Conservation (phyloP, 768 basidiomycete genomes). For the Lactifluus pinguis region DNA sequence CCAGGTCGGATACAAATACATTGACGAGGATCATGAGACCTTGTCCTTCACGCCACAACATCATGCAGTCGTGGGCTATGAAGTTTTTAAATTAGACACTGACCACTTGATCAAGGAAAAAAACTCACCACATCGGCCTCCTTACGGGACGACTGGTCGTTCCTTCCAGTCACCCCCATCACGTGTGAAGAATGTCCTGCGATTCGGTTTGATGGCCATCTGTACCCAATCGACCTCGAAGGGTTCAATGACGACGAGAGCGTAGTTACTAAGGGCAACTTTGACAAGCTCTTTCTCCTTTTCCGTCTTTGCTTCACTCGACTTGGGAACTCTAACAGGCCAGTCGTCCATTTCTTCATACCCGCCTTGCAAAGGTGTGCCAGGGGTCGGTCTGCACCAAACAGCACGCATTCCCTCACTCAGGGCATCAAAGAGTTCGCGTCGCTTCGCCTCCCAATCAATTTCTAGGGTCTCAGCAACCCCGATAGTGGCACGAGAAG, state of each 20-base stretch:
- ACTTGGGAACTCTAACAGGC: conserved; percentile 47
- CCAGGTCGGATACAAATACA: neutral
- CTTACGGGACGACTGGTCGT: conserved; percentile 53
- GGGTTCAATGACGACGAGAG: conserved; percentile 65
- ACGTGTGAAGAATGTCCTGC: conserved; percentile 46
- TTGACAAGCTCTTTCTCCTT: conserved; percentile 40
- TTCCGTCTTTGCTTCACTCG: conserved; percentile 30
- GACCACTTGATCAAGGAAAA: neutral
- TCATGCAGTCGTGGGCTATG: neutral
- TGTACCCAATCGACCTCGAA: conserved; percentile 60
- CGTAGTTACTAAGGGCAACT: conserved; percentile 55
- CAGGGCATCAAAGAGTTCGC: conserved; percentile 51
- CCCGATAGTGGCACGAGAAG: conserved; percentile 4
- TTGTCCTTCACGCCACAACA: neutral
- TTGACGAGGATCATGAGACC: neutral
- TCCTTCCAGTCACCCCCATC: conserved; percentile 46
- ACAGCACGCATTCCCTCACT: conserved; percentile 55
- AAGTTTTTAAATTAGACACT: neutral
- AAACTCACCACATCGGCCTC: conserved; percentile 2
- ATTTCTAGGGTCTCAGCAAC: conserved; percentile 25
- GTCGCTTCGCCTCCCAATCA: conserved; percentile 61
- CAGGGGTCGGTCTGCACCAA: conserved; percentile 65
- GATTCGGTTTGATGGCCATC: conserved; percentile 46
- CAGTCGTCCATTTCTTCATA: conserved; percentile 53
- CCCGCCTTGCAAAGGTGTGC: conserved; percentile 40